Evolutionary conservation across 306 rosid genomes (phyloP).

Genomic region (Acmispon strigosus): DNA sequence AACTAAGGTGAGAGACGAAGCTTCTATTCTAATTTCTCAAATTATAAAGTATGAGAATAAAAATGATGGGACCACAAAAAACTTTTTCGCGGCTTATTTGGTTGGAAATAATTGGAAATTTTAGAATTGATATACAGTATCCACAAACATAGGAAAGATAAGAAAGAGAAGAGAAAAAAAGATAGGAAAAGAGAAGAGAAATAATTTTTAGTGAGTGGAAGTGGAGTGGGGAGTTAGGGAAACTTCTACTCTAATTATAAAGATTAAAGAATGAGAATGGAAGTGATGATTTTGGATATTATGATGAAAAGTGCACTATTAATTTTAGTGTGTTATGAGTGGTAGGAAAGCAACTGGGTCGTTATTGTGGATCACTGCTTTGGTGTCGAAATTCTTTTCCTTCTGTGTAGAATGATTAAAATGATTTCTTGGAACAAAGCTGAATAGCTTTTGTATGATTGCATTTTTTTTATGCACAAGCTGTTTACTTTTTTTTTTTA

Average conservation of each 20-base stretch:
- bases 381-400: neutral
- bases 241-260: conserved; percentile 14
- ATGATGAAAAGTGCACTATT: neutral
- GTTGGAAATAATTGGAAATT: too few species aligned
- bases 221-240: neutral
- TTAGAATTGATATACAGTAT: too few species aligned
- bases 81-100: too few species aligned
- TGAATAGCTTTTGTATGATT: neutral
- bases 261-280: neutral
- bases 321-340: neutral
- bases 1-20: neutral
- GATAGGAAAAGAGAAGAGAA: too few species aligned
- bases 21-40: neutral
- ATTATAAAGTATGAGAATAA: neutral
- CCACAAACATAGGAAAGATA: too few species aligned
- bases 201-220: neutral
- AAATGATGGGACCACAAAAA: too few species aligned
- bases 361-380: neutral
- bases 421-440: neutral
- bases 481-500: neutral
- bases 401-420: neutral
- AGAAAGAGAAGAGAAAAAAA: too few species aligned
- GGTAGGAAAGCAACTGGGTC: neutral
- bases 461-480: neutral
- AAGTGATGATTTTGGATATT: neutral